Evolutionary conservation across 139 green algal species (phyloP), one percentile per base, ranked within the genome.

Genomic region (Zygnema circumcarinatum): DNA sequence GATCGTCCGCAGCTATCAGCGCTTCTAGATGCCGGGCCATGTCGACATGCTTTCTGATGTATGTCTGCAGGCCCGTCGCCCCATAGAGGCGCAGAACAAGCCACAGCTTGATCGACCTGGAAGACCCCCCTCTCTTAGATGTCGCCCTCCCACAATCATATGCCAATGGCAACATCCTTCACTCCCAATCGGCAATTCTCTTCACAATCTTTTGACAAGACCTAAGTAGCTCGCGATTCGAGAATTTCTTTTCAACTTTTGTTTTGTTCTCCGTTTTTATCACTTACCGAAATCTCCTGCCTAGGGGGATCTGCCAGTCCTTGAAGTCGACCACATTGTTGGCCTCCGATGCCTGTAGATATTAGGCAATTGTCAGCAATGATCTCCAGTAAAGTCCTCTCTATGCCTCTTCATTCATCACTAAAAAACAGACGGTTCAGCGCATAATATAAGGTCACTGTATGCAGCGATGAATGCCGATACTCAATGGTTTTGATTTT

Each of bases 81-180:
- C 95, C 95, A 74, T 96, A 97, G 90, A 93, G 93, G 53, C 95
- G 94, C 90, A 98, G 81, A 80, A 98, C 93, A 56, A 97, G 94
- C 92, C 94, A 98, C 68, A 98, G 92, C 93, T 98, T 98, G 35
- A 98, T 90, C 0, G 95, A 81, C 75, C 95, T 93, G 93, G 88
- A 90, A 25, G 54, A n/a, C n/a, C n/a, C n/a, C n/a, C n/a, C n/a
- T n/a, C n/a, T n/a, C n/a, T n/a, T n/a, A n/a, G n/a, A 72, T 31
- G 25, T 29, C 56, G 25, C 56, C 56, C 56, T 72, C 56, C 25
- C 56, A 72, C 56, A 72, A 31, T 29, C 56, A 72, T 29, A 72
- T 72, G 25, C 25, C 56, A 25, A 25, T 29, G 56, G 35, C 7
- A 35, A 47, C 56, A 20, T 3, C 25, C 68, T 36, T 0, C 68